Evolutionary conservation across 257 asterid species (phyloP), one percentile per base, ranked within the genome.

Genomic region (Nicotiana otophora): DNA sequence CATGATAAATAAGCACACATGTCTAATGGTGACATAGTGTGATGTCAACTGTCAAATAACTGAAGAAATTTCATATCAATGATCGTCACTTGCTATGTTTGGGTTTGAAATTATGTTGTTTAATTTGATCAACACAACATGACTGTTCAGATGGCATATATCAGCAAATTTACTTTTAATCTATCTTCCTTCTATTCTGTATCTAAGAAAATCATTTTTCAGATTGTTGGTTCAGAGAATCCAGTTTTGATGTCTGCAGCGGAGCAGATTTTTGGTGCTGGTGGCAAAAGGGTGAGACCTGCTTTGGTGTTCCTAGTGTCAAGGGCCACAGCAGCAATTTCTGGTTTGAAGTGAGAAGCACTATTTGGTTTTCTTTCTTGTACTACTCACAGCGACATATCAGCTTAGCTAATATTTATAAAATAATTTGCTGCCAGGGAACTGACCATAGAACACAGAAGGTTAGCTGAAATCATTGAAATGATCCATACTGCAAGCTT

Each of bases 161-260:
- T 48, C 23, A 17, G 62, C 1, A 1, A 72, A 72, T 46, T 7
- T 28, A 5, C 31, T 5, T 64, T 74, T 28, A 19, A 28, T 54
- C 36, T 15, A 16, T 33, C 3, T 72, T 74, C 26, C 1, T 23
- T 23, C 26, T 23, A 23, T 23, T 23, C 9, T 74, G 20, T 77
- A 20, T 62, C 89, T 87, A 88, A 90, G 84, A 54, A 77, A 84
- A 28, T 81, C 58, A 68, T 82, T 42, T 70, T 66, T 77, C 83
- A 96, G 99, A 96, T 94, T 87, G 97, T 96, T 85, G 99, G 99
- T 84, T 94, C 99, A 82, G 99, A 96, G 86, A 96, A 93, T 83
- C 98, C 98, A 2, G 98, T 92, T 57, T 53, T 96, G 90, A 92
- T 93, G 97, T 94, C 99, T 82, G 98, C 98, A 81, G 98, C 98